Base-by-base conservation (phyloP, 2,329 filamentous ascomycete species). In the Trichophyton simii region DNA sequence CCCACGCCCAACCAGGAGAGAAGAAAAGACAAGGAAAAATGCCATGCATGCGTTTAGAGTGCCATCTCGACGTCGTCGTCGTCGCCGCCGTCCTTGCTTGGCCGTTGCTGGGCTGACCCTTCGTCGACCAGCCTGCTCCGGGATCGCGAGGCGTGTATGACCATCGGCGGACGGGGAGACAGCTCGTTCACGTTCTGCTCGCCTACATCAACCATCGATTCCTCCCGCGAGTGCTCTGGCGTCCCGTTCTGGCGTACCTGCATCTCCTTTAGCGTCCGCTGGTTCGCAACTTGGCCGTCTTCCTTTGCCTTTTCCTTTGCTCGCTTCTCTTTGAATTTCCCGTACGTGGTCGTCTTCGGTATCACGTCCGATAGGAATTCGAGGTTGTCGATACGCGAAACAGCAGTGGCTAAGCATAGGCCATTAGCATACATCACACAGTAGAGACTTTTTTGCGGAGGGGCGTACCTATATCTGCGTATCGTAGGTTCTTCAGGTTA, bases 401-500 rank as follows among this genome's bases (percentile, higher is more conserved):
- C 87, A 31, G 94, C 92, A 69, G 84, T 88, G 67, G 91, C 90
- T 91, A 9, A 28, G 65, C 58, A 70, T 34, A 44, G 48, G 62
- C 6, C 42, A 41, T 58, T n/a, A 20, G 28, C 28, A 9, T 34
- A 2, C 9, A 13, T 38, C 34, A 11, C 11, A 38, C 4, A 18
- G 46, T 28, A 52, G n/a, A 31, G 13, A 28, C 36, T 18, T 18
- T 18, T 55, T 28, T 57, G 38, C n/a, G 3, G 3, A 34, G 28
- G 7, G 22, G 70, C 80, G 62, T 78, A 91, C 88, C 87, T 48
- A 99, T 82, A 74, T 99, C 94, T 71, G 89, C 89, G 78, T 99
- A 99, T 73, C 97, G 94, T 64, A 99, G 87, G 70, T 95, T 96
- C 63, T 91, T 85, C 61, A 94, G 92, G 92, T 73, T 97, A n/a